Evolutionary conservation across 805 yeast species (phyloP), one percentile per base, ranked within the genome.

Genomic region (Vanderwaltozyma yarrowii): DNA sequence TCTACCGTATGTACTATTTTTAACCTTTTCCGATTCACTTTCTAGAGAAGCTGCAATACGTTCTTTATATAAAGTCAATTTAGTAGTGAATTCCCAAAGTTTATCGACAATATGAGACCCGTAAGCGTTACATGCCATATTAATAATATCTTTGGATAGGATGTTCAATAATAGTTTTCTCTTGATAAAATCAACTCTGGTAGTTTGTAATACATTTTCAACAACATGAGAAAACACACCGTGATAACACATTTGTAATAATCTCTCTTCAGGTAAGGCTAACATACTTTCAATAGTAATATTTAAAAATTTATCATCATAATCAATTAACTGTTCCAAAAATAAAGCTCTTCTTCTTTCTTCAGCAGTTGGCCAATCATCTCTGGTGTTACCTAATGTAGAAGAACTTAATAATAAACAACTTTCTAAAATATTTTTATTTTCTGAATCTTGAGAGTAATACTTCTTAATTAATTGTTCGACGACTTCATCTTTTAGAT

Each of bases 191-290:
- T 68, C 70, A 10, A 71, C 66, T 39, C 67, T 66, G 12, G 66
- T 71, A 11, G 73, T 67, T 9, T 63, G 61, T 24, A 88, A 67
- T 3, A 75, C 70, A 41, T 71, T 67, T 54, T 88, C 96, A 27
- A 89, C 75, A 32, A 86, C 87, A 54, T 83, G 96, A 1, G 95
- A 85, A 48, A 84, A 87, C 2, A 87, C 92, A 9, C 96, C 94
- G 56, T 89, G 96, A 48, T 67, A 68, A 51, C 94, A 81, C 82
- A 89, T 78, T 51, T 78, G 80, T 23, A 74, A 49, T 25, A 86
- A 59, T 44, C 76, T 69, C 43, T 74, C 81, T n/a, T 62, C 62
- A 12, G 82, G 79, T 40, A 82, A 57, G 2, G 69, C 70, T 37
- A 84, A 56, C 42, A 82, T 59, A 40, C 78, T 75, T 36, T 75